These are phyloP conservation scores for Malus sieversii DNA, from an alignment of 306 rosid species.

Conservation along the genomic window DNA sequence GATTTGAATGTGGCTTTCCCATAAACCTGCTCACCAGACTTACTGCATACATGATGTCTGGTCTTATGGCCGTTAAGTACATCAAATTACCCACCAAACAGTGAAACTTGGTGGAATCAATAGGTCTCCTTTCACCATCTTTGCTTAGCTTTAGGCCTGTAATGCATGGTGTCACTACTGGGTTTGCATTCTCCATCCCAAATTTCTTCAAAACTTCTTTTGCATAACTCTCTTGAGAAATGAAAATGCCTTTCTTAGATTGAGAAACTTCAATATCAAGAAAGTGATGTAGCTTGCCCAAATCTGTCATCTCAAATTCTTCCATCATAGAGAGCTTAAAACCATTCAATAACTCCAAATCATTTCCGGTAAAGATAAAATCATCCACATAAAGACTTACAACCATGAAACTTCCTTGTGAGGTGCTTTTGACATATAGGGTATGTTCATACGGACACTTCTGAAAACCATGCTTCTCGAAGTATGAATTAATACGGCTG, in stretches of 20 bases:
- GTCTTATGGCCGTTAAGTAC: no score
- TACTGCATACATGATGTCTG: no score
- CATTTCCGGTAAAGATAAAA: no score
- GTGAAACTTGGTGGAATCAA: not conserved
- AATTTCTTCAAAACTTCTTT: not conserved
- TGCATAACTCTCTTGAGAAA: not conserved
- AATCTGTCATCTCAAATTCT: not conserved
- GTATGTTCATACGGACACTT: no score
- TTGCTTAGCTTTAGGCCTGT: not conserved
- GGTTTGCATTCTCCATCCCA: not conserved
- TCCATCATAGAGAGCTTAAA: not conserved
- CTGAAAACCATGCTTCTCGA: no score
- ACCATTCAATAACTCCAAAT: not conserved
- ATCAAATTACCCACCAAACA: not conserved
- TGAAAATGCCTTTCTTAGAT: not conserved
- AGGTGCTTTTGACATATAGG: no score
- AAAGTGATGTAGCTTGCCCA: constrained; percentile 1
- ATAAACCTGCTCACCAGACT: not conserved
- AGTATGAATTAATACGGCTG: no score
- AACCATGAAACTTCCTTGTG: no score
- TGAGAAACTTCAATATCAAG: not conserved
- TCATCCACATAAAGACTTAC: no score
- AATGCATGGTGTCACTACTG: not conserved
- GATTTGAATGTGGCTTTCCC: not conserved
- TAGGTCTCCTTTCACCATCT: not conserved